phyloP scores from a whole-genome alignment of 192 early-diverging fungal species.

The Backusella luteola region DNA sequence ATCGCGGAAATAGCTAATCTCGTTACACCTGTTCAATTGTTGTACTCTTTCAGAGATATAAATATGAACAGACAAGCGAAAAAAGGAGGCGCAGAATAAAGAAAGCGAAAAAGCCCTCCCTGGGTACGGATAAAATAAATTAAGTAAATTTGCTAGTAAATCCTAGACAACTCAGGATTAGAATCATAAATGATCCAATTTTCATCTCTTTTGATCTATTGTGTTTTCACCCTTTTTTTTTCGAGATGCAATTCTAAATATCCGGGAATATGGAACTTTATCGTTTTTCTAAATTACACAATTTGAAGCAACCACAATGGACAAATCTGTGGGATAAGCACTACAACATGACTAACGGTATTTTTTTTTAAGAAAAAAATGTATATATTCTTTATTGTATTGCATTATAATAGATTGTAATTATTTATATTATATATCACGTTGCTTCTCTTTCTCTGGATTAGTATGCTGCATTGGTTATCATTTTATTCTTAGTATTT shows the following conservation, averaged over 20 bases:
- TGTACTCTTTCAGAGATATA: not conserved
- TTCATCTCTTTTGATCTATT: not conserved
- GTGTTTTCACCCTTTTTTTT: not conserved
- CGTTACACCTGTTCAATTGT: not conserved
- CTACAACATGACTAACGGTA: not conserved
- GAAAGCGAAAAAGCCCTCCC: no score
- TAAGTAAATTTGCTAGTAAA: not conserved
- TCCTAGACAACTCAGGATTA: not conserved
- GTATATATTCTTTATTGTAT: not conserved
- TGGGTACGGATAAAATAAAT: not conserved
- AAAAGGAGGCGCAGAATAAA: not conserved
- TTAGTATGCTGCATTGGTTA: not conserved
- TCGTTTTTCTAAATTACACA: not conserved
- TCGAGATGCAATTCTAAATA: not conserved
- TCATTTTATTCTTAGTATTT: not conserved
- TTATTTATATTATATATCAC: not conserved
- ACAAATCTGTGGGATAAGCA: not conserved
- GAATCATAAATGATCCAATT: not conserved
- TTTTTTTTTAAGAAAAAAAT: not conserved
- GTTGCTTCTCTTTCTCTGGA: not conserved
- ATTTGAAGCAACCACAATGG: not conserved
- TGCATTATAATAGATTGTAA: not conserved
- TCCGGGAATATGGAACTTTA: not conserved
- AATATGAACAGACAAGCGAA: not conserved
- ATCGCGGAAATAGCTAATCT: not conserved